These are phyloP conservation scores for Cutaneotrichosporon cavernicola DNA, from an alignment of 1,284 basidiomycete genomes.

Conservation along the genomic window DNA sequence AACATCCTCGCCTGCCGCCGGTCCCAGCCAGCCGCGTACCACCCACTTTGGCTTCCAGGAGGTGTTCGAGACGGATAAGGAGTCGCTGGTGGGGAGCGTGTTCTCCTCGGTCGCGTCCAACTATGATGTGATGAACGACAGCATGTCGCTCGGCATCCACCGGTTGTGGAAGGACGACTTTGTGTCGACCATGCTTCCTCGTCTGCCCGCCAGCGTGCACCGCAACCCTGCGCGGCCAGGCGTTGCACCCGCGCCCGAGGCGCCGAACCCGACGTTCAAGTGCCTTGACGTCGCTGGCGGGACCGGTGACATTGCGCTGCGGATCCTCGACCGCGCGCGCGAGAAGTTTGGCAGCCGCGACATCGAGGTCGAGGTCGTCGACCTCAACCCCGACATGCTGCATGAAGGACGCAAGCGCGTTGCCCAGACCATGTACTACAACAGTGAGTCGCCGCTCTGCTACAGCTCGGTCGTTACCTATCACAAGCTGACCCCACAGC, in stretches of 20 bases:
- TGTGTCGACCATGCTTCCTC: constrained; percentile 74
- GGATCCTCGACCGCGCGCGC: constrained; percentile 87
- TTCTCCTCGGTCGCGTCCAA: constrained; percentile 94
- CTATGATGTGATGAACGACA: constrained; percentile 99
- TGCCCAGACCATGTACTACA: constrained; percentile 94
- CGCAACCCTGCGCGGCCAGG: constrained; percentile 44
- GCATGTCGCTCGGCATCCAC: constrained; percentile 94
- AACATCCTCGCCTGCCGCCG: constrained; percentile 1
- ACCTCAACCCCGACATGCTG: constrained; percentile 95
- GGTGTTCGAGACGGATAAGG: constrained; percentile 72
- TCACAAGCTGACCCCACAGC: constrained; percentile 57
- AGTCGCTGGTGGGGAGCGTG: constrained; percentile 74
- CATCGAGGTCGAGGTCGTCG: constrained; percentile 84
- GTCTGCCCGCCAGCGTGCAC: constrained; percentile 49
- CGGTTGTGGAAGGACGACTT: constrained; percentile 96
- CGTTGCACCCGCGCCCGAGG: constrained; percentile 39
- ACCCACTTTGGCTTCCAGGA: constrained; percentile 92
- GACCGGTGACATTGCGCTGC: constrained; percentile 94
- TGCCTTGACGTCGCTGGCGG: constrained; percentile 98
- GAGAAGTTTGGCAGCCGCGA: constrained; percentile 85
- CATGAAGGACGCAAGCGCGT: constrained; percentile 87
- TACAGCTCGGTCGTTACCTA: too few relatives aligned
- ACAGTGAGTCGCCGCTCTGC: constrained; percentile 60
- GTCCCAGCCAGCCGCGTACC: constrained; percentile 51
- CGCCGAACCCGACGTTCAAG: constrained; percentile 51